A percentile compares a stretch with the other conserved stretches of the same genome.
Evolutionary conservation across 257 asterid genomes (phyloP).

Genomic region (Nicotiana undulata): DNA sequence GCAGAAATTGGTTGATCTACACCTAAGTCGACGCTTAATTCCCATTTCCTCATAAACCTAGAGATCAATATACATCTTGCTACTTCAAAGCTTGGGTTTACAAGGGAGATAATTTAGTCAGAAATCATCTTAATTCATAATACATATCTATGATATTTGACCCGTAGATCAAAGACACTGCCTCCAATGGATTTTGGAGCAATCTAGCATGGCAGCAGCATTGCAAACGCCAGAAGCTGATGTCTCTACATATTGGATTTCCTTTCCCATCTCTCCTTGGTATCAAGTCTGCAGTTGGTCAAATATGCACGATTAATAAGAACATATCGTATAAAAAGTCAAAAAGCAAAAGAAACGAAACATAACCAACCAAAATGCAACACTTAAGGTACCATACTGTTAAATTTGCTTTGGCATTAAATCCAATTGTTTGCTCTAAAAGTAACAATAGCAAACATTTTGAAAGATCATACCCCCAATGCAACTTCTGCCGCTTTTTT

Average conservation of each 20-base stretch:
- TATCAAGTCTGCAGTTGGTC: constrained; percentile 48
- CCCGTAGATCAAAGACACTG: not conserved
- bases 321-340: not conserved
- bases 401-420: not conserved
- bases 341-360: not conserved
- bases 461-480: constrained; percentile 62
- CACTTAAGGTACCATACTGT: not conserved
- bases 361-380: not conserved
- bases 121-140: not conserved
- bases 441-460: not conserved
- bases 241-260: constrained; percentile 71
- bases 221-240: not conserved
- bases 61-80: not conserved
- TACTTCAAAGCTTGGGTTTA: not conserved
- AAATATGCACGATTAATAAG: not conserved
- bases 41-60: not conserved
- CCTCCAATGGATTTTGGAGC: not conserved
- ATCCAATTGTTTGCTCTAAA: not conserved
- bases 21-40: not conserved
- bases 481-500: constrained; percentile 49
- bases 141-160: not conserved
- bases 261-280: constrained; percentile 84
- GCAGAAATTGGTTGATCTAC: not conserved
- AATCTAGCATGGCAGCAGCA: not conserved
- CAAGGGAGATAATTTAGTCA: not conserved